Evolutionary conservation across 805 yeast species (phyloP), one percentile per base, ranked within the genome.

Genomic region (Spathaspora girioi): DNA sequence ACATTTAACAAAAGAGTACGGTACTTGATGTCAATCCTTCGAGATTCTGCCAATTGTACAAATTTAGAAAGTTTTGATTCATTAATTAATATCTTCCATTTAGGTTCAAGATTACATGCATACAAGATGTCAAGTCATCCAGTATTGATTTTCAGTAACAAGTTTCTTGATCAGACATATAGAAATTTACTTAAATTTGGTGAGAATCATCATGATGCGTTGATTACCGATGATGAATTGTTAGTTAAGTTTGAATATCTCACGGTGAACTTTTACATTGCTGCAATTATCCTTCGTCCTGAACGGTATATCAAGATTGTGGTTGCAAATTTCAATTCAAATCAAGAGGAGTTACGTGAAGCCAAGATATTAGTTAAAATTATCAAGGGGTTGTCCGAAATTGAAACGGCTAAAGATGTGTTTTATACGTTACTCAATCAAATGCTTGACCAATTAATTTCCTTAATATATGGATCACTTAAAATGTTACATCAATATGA

Each of bases 1-100:
- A 63, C 67, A 4, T 69, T 71, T 59, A 73, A 73, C 53, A 73
- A 67, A 54, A 57, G 77, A 42, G 56, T 69, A 19, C 68, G 64
- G 41, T 74, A 65, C 53, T 55, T 73, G 20, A 51, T 54, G 19
- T 55, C 58, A 14, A 56, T 73, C 9, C 47, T 73, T 1, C 61
- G 59, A 19, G 76, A 71, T 45, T 53, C 71, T 4, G 59, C 58
- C 11, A 56, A 57, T 8, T 57, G 64, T 10, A 42, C 60, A 3
- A 67, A 61, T 45, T 56, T 70, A 35, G 74, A 69, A 43, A 60
- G 69, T 44, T 70, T 69, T 52, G 73, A 73, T 48, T 57, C 72
- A 1, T 56, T 74, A 40, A 65, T 69, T 31, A 66, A 67, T 41
- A 61, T 73, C 1, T 71, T 67, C 50, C 67, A 68, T 52, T 57